phyloP scores from a whole-genome alignment of 2,329 filamentous ascomycete genomes.

The Didymella keratinophila region DNA sequence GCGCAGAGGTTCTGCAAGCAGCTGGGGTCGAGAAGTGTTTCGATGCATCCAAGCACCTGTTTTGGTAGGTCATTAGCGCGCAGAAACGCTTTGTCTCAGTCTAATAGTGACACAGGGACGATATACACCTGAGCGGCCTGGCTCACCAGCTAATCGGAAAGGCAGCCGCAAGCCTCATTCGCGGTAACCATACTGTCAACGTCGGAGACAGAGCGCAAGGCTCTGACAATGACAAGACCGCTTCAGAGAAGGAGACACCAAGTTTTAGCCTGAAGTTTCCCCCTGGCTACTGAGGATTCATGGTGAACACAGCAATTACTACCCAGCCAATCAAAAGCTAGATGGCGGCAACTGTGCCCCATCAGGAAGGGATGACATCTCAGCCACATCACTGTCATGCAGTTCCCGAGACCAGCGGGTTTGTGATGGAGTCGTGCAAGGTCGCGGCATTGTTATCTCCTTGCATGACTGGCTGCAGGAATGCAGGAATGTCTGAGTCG shows the following conservation, averaged over 20 bases:
- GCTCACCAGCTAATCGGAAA: constrained; percentile 49
- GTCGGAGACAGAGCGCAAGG: constrained; percentile 21
- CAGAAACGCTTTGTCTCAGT: constrained; percentile 45
- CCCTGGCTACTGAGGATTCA: constrained; percentile 43
- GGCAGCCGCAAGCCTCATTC: constrained; percentile 45
- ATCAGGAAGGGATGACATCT: constrained; percentile 29
- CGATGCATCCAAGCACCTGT: constrained; percentile 43
- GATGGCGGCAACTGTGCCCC: constrained; percentile 8
- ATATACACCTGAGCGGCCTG: constrained; percentile 44
- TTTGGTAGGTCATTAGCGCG: constrained; percentile 42
- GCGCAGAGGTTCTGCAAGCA: constrained; percentile 34
- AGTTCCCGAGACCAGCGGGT: constrained; percentile 28
- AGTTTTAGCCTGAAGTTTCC: constrained; percentile 44
- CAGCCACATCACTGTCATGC: constrained; percentile 22
- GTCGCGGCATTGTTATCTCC: constrained; percentile 42
- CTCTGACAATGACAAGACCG: constrained; percentile 22
- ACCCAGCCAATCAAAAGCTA: constrained; percentile 1
- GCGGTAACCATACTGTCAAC: constrained; percentile 44
- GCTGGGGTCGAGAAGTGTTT: constrained; percentile 41
- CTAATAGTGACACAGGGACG: constrained; percentile 46
- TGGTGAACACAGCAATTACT: constrained; percentile 17
- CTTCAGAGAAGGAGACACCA: constrained; percentile 21
- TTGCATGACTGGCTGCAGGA: constrained; percentile 44
- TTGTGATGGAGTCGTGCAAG: constrained; percentile 21
- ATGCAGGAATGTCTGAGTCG: constrained; percentile 47